A percentile compares a stretch with the other conserved stretches of the same genome.
phyloP scores from a whole-genome alignment of 1,284 basidiomycete genomes.

The Caloboletus firmus region DNA sequence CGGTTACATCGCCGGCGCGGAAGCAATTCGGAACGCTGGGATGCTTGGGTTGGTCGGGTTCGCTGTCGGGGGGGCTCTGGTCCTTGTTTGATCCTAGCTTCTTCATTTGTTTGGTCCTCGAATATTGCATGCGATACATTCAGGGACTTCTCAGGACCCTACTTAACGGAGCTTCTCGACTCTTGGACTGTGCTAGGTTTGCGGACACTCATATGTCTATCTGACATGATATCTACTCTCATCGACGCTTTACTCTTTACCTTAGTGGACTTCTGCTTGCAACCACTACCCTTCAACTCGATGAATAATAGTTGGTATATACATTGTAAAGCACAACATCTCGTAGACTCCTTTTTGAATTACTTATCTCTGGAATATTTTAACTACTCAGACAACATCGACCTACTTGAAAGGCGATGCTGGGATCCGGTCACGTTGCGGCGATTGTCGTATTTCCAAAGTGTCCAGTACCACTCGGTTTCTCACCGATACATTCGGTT shows the following conservation, averaged over 20 bases:
- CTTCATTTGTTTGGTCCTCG: constrained; percentile 4
- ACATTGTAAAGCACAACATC: constrained; percentile 27
- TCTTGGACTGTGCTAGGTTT: constrained; percentile 20
- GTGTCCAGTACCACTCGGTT: not conserved
- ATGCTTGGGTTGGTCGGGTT: constrained; percentile 40
- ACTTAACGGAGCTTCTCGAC: constrained; percentile 13
- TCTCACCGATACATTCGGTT: constrained; percentile 8
- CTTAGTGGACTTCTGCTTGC: constrained; percentile 24
- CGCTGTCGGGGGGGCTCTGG: constrained; percentile 48
- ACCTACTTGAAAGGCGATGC: not conserved
- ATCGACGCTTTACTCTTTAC: constrained; percentile 27
- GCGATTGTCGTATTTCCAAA: not conserved
- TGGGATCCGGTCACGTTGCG: not conserved
- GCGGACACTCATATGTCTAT: constrained; percentile 25
- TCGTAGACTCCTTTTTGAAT: constrained; percentile 14
- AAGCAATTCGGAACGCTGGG: constrained; percentile 38
- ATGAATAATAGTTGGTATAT: constrained; percentile 24
- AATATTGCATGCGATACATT: constrained; percentile 12
- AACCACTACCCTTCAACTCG: constrained; percentile 9
- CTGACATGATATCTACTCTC: constrained; percentile 25
- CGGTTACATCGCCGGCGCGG: constrained; percentile 58
- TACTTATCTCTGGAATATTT: not conserved
- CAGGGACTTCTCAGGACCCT: constrained; percentile 10
- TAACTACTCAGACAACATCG: not conserved
- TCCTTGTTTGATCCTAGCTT: constrained; percentile 40